Evolutionary conservation across 768 basidiomycete genomes (phyloP).

Genomic region (Holtermanniella nyarrowii): DNA sequence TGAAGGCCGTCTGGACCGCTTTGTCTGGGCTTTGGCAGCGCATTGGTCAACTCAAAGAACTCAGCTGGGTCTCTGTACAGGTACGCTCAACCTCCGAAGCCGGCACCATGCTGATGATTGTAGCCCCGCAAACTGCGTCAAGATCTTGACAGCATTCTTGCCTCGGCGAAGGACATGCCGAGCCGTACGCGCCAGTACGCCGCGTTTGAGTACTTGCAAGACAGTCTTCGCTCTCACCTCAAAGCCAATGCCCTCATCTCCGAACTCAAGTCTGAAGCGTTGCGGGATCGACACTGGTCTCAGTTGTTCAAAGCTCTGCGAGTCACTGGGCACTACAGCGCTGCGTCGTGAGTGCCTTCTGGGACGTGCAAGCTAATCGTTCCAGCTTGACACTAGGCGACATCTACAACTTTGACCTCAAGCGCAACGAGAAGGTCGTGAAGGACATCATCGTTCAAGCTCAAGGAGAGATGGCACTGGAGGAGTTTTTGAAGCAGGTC

Average conservation of each 20-base stretch:
- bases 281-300: conserved; percentile 98
- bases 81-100: conserved; percentile 1
- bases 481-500: conserved; percentile 91
- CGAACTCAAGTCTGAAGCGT: conserved; percentile 90
- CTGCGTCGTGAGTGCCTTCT: conserved; percentile 53
- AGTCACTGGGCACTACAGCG: conserved; percentile 61
- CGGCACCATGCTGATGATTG: background rate
- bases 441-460: conserved; percentile 95
- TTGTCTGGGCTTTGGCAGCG: conserved; percentile 95
- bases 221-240: conserved; percentile 68
- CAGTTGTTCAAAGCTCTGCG: conserved; percentile 83
- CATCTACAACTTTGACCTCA: conserved; percentile 93
- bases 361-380: background rate
- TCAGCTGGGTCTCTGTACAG: conserved; percentile 82
- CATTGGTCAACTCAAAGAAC: conserved; percentile 75
- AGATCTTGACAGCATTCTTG: conserved; percentile 78
- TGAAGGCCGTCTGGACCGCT: conserved; percentile 98
- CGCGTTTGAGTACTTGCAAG: conserved; percentile 96
- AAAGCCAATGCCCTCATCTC: conserved; percentile 84
- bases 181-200: conserved; percentile 98
- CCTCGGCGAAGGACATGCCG: conserved; percentile 97
- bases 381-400: conserved; percentile 84
- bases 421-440: conserved; percentile 79
- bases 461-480: conserved; percentile 93
- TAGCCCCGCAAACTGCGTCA: conserved; percentile 82